Evolutionary conservation across 2,329 filamentous ascomycete genomes (phyloP), one percentile per base, ranked within the genome.

Genomic region (Aureobasidium sp.): DNA sequence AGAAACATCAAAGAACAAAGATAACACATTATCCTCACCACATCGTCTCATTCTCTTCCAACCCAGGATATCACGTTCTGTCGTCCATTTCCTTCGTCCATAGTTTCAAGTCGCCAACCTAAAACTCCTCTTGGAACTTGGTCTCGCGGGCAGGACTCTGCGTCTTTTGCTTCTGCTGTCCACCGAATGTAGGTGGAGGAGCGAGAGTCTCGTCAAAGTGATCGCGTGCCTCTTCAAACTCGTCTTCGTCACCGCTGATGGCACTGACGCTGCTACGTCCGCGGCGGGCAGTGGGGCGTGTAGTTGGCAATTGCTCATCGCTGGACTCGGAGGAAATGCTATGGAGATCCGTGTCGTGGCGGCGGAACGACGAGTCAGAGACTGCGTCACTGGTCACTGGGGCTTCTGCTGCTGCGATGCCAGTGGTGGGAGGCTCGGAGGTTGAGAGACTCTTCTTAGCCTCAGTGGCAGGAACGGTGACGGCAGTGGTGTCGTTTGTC

Each of bases 141-240:
- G 84, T 84, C 64, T 83, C 82, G 59, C 84, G 74, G 4, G 73
- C 78, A 0, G 83, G 82, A 69, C 82, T 86, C 57, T 76, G 76
- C 50, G 77, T 70, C 68, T 70, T 72, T 52, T 57, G 63, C 65
- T 70, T 21, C 21, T 21, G 21, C 21, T 21, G 66, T 6, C 68
- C 68, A 4, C 61, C 69, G 63, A 78, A 77, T 37, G 69, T 73
- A 41, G 76, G 75, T 16, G 74, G 73, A 39, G 76, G 76, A 49
- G 73, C 74, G 21, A 77, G 68, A 39, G 69, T 73, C 65, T 80
- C 77, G 64, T 83, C 79, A 62, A 81, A 79, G 47, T 71, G 70
- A 66, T 81, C 79, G 63, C 75, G 74, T 10, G 77, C 79, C 70
- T 84, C 82, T 62, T 84, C 80, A 59, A 80, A 79, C 47, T 81